Evolutionary conservation across 1,284 basidiomycete species (phyloP), one percentile per base, ranked within the genome.

Genomic region (Ustilago sp.): DNA sequence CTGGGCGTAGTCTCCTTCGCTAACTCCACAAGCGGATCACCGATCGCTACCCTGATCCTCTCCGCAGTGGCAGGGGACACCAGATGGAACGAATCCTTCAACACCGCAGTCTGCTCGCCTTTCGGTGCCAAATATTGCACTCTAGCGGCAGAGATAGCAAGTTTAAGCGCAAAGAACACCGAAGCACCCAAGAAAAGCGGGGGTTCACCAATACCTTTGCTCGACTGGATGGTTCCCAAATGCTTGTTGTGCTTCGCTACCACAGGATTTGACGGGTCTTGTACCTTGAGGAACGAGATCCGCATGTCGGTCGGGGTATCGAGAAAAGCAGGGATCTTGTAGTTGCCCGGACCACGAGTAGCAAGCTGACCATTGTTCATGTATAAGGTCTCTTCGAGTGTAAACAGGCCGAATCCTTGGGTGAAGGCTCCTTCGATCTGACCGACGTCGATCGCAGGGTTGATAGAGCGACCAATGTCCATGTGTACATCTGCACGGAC

Each of bases 401-500:
- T 87, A 31, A 71, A 73, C 60, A 86, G 75, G 1, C 86, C 86
- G 52, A 77, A 76, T 38, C 66, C 80, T 76, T 78, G 79, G 45
- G 75, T 77, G 53, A 77, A 73, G 9, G 84, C 85, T 4, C 85
- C 85, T 60, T 85, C 83, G 53, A 87, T 84, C 70, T 87, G 86
- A 11, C 86, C 86, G n/a, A 85, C 83, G 62, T 87, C 86, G 59
- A 87, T 86, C 8, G 77, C 74, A 7, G 86, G 86, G 57, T 87
- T 87, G 77, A 87, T 78, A 38, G 78, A 82, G 2, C 84, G 77
- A 4, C 86, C 86, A 7, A 87, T 83, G 58, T 86, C 86, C 84
- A 86, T 85, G 45, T 81, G 77, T 38, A 85, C 71, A 62, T 85
- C 83, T 2, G 79, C 71, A 11, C 82, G 69, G 5, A 81, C 64